Evolutionary conservation across 345 rosid genomes (phyloP).

Genomic region (Eucalyptus lansdowneana): DNA sequence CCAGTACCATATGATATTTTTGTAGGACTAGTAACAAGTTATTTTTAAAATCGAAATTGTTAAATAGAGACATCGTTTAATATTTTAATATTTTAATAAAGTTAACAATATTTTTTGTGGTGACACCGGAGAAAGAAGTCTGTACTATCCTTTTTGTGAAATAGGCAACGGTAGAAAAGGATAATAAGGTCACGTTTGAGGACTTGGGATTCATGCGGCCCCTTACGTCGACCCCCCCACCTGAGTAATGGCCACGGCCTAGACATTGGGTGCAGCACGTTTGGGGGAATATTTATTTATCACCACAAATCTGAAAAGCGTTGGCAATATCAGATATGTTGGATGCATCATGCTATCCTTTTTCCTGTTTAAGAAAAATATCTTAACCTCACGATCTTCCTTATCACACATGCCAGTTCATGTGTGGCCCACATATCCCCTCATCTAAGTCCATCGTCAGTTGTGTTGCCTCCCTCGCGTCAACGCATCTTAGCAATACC

Average conservation of each 20-base stretch:
- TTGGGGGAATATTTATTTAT: background rate
- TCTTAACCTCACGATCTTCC: background rate
- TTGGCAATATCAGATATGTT: background rate
- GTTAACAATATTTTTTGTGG: too few species aligned
- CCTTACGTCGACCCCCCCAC: background rate
- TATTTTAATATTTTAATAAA: too few species aligned
- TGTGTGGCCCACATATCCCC: background rate
- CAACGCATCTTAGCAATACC: background rate
- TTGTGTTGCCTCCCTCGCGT: background rate
- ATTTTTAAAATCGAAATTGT: too few species aligned
- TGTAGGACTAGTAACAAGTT: too few species aligned
- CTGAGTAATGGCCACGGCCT: background rate
- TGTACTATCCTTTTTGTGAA: too few species aligned
- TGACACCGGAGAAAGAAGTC: too few species aligned
- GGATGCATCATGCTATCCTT: background rate
- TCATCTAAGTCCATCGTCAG: background rate
- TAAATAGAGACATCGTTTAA: too few species aligned
- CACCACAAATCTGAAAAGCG: background rate
- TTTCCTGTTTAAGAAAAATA: background rate
- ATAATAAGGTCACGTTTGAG: background rate
- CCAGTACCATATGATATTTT: too few species aligned
- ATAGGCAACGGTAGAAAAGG: too few species aligned
- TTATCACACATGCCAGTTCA: background rate
- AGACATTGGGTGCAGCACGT: background rate
- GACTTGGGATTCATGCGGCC: background rate